phyloP scores from a whole-genome alignment of 495 filamentous ascomycete genomes.

The Aspergillus kassunensis region DNA sequence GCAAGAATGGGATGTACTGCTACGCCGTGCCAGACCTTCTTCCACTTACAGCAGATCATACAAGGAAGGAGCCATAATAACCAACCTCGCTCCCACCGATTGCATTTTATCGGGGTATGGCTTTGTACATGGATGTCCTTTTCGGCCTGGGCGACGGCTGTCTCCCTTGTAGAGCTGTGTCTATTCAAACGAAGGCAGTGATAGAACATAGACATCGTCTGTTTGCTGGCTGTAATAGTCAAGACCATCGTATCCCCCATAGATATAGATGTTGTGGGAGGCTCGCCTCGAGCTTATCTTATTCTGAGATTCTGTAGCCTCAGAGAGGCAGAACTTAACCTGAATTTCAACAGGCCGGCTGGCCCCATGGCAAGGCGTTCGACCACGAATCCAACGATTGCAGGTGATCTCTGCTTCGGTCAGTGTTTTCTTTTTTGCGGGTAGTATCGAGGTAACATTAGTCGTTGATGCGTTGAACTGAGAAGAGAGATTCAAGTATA shows the following conservation, averaged over 20 bases:
- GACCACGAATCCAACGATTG: slow-evolving; percentile 61
- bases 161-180: slow-evolving; percentile 51
- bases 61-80: too few relatives aligned
- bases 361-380: slow-evolving; percentile 67
- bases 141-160: slow-evolving; percentile 45
- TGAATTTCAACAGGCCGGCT: slow-evolving; percentile 43
- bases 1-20: too few relatives aligned
- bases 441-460: slow-evolving; percentile 56
- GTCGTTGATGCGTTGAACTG: slow-evolving; percentile 49
- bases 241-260: slow-evolving; percentile 64
- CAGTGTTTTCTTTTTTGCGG: too few relatives aligned
- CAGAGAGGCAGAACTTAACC: slow-evolving; percentile 60
- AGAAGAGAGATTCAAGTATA: slow-evolving; percentile 54
- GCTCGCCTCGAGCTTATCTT: slow-evolving; percentile 57
- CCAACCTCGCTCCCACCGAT: too few relatives aligned
- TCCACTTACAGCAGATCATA: too few relatives aligned
- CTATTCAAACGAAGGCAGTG: slow-evolving; percentile 74
- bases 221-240: slow-evolving; percentile 30
- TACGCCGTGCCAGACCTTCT: too few relatives aligned
- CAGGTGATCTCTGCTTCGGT: slow-evolving; percentile 40
- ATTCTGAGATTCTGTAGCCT: too few relatives aligned
- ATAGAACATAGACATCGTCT: slow-evolving; percentile 71
- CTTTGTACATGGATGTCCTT: slow-evolving; percentile 60
- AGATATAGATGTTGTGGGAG: slow-evolving; percentile 70
- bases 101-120: slow-evolving; percentile 69